Percentiles rank a stretch among this genome's conserved stretches.
phyloP scores from a whole-genome alignment of 805 yeast genomes.

The Sugiyamaella chiloensis region DNA sequence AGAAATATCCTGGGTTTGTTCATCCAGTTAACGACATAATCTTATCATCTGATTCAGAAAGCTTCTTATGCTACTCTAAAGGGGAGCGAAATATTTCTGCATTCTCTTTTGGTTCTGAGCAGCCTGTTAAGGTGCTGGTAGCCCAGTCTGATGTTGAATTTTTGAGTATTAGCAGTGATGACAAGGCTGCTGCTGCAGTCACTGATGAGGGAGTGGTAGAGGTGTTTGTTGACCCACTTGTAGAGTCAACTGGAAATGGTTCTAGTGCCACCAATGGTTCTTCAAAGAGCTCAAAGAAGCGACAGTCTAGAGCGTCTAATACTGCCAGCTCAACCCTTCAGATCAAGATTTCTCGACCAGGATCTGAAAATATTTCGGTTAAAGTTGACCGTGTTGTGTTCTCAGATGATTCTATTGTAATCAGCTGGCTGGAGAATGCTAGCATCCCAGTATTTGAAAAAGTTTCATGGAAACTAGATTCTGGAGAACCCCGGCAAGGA shows the following conservation, averaged over 20 bases:
- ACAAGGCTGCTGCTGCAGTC: conserved; percentile 44
- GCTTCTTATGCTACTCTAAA: conserved; percentile 65
- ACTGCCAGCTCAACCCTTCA: conserved; percentile 16
- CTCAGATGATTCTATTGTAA: conserved; percentile 15
- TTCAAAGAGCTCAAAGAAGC: conserved; percentile 13
- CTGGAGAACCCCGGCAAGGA: conserved; percentile 6
- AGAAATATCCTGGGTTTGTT: conserved; percentile 72
- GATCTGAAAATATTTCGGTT: conserved; percentile 8
- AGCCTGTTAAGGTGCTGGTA: conserved; percentile 57
- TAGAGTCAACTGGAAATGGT: neutral
- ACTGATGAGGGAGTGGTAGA: conserved; percentile 78
- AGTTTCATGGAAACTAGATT: conserved; percentile 28
- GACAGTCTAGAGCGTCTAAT: conserved; percentile 12
- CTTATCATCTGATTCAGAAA: conserved; percentile 33
- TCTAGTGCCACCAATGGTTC: conserved; percentile 5
- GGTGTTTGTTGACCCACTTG: conserved; percentile 57
- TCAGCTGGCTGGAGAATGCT: conserved; percentile 34
- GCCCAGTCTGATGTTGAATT: conserved; percentile 59
- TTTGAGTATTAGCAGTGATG: conserved; percentile 32
- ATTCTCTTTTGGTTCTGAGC: conserved; percentile 44
- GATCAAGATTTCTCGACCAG: conserved; percentile 17
- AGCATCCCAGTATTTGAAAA: conserved; percentile 32
- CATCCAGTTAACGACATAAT: conserved; percentile 56
- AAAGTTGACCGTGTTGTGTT: conserved; percentile 16
- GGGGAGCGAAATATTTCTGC: conserved; percentile 81